Conservation (phyloP, 2,329 filamentous ascomycete species). For the Ophiostoma sp. region DNA sequence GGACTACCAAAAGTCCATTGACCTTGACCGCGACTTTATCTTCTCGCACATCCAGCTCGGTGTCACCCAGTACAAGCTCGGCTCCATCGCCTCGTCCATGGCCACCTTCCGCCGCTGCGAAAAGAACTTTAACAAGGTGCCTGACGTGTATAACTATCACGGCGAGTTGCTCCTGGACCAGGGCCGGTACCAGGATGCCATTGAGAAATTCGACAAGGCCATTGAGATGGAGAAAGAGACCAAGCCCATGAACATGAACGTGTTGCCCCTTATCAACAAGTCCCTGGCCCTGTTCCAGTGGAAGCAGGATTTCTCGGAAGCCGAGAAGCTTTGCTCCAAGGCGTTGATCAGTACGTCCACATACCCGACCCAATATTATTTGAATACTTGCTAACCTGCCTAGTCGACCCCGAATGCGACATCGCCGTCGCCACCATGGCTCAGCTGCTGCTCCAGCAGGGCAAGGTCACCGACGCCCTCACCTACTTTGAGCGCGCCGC, state of each 20-base stretch:
- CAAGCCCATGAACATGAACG: slow-evolving; percentile 95
- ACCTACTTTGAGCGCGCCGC: slow-evolving; percentile 97
- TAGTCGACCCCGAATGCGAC: slow-evolving; percentile 97
- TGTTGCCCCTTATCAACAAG: slow-evolving; percentile 97
- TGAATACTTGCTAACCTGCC: slow-evolving; percentile 37
- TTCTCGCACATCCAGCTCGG: slow-evolving; percentile 99
- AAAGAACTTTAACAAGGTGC: slow-evolving; percentile 96
- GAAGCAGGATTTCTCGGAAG: slow-evolving; percentile 94
- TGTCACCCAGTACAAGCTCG: slow-evolving; percentile 99
- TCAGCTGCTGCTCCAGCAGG: slow-evolving; percentile 93
- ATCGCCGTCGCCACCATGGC: slow-evolving; percentile 99
- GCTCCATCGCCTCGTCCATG: slow-evolving; percentile 95
- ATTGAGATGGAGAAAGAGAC: slow-evolving; percentile 97
- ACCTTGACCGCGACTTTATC: slow-evolving; percentile 93
- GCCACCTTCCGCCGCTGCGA: slow-evolving; percentile 96
- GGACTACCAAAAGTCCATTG: slow-evolving; percentile 99
- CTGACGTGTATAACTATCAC: slow-evolving; percentile 99
- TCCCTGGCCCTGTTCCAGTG: slow-evolving; percentile 95
- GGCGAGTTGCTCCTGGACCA: slow-evolving; percentile 96
- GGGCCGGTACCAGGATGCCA: slow-evolving; percentile 90
- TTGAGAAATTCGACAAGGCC: slow-evolving; percentile 98
- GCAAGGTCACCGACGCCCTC: slow-evolving; percentile 91
- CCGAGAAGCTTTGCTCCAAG: slow-evolving; percentile 95
- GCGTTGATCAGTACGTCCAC: slow-evolving; percentile 82
- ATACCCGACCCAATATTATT: background rate